A percentile compares a stretch with the other conserved stretches of the same genome.
These are phyloP conservation scores for Pascua sp. DNA, from an alignment of 1,284 basidiomycete species.

Conservation along the genomic window DNA sequence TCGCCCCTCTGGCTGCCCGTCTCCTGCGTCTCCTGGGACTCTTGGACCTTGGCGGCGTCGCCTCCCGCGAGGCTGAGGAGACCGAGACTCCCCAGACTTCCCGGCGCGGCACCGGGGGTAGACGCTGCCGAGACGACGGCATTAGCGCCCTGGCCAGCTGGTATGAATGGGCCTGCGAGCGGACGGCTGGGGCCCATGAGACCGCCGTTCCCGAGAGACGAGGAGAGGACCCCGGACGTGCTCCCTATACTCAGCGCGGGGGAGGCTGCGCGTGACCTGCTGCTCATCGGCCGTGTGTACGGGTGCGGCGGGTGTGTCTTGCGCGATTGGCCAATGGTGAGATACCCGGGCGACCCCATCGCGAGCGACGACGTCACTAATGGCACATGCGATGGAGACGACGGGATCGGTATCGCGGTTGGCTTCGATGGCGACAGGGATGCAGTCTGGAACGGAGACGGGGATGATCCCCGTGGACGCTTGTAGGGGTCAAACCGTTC, in stretches of 20 bases:
- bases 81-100: conserved; percentile 35
- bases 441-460: conserved; percentile 26
- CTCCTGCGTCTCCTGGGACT: neutral
- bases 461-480: conserved; percentile 41
- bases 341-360: conserved; percentile 11
- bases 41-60: neutral
- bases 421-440: conserved; percentile 36
- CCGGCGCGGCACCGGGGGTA: conserved; percentile 16
- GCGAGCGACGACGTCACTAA: conserved; percentile 27
- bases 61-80: conserved; percentile 28
- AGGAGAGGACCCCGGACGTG: conserved; percentile 29
- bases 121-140: conserved; percentile 13
- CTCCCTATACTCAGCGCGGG: conserved; percentile 43
- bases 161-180: conserved; percentile 31
- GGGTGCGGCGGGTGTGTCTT: conserved; percentile 21
- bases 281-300: conserved; percentile 36
- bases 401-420: conserved; percentile 35
- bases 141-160: conserved; percentile 19
- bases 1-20: neutral
- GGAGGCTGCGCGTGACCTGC: conserved; percentile 37
- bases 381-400: conserved; percentile 35
- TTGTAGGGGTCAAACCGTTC: conserved; percentile 49
- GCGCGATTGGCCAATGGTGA: conserved; percentile 5
- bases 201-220: conserved; percentile 24
- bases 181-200: conserved; percentile 9